Base-by-base conservation (phyloP, 2,329 filamentous ascomycete genomes). In the Colletotrichum sp. region DNA sequence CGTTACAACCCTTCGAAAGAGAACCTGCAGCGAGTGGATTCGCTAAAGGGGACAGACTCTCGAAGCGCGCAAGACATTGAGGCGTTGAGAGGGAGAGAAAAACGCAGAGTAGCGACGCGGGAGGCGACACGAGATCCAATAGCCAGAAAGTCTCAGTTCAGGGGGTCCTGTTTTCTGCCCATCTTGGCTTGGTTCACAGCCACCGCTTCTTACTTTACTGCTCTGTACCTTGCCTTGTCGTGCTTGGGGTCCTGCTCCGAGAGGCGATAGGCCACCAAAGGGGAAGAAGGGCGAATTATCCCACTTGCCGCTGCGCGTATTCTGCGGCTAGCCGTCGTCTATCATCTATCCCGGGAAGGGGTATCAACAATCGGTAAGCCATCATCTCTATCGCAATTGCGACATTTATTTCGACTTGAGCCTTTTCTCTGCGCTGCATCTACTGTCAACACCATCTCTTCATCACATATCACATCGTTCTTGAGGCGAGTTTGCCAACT, bases 201-300 rank as follows among this genome's bases (percentile, higher is more conserved):
- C 74, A 74, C 74, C 66, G 43, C 48, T 34, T 30, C 55, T 48
- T 26, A 34, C 32, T 30, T 57, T 68, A 60, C 66, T 59, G 65
- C 66, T 70, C 55, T 52, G 59, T 74, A 74, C 70, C 70, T 76
- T 76, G 71, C 65, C 67, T 61, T 71, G 68, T 64, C 32, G 57
- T 74, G 65, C 74, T 69, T 74, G 74, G 69, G 66, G 60, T 75
- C 63, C 69, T 61, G 68, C 52, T 65, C 59, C 43, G 43, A 52
- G 65, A 76, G 70, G 65, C 64, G 70, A 76, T 76, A 76, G 74
- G 74, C 70, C 73, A 60, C 71, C 70, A 55, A 52, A 52, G 43
- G 43, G 69, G 72, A 72, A 67, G 66, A 66, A 57, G 66, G 69
- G 69, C n/a, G 48, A 55, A 67, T 61, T 59, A 68, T 73, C 59